phyloP scores from a whole-genome alignment of 148 eudicot species.

The Selenicereus undatus region DNA sequence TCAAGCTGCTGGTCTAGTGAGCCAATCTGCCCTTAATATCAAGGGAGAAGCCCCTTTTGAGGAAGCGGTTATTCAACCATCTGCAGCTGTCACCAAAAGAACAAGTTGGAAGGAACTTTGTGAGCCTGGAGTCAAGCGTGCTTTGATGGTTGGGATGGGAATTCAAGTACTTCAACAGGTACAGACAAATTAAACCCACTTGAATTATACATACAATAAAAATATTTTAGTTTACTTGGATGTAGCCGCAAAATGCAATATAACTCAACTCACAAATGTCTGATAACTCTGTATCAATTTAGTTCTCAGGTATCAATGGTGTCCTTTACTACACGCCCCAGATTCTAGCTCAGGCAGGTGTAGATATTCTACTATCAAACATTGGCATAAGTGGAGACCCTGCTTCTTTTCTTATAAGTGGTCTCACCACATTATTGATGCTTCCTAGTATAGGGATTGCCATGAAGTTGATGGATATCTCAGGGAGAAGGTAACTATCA shows the following conservation, averaged over 20 bases:
- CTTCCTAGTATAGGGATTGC: constrained; percentile 81
- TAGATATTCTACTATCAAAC: constrained; percentile 63
- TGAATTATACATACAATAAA: no score
- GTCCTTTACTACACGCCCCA: constrained; percentile 87
- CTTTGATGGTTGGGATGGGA: constrained; percentile 67
- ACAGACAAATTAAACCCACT: not conserved
- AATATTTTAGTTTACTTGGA: no score
- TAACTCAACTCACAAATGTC: no score
- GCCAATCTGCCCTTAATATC: constrained; percentile 56
- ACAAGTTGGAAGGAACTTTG: constrained; percentile 58
- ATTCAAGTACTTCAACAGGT: constrained; percentile 84
- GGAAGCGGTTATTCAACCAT: constrained; percentile 34
- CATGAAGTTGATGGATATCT: constrained; percentile 77
- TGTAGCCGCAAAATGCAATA: no score
- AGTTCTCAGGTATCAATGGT: constrained; percentile 92
- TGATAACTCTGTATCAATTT: not conserved
- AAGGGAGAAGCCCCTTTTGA: constrained; percentile 44
- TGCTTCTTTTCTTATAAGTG: constrained; percentile 76
- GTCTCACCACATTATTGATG: constrained; percentile 69
- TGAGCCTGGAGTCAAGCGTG: constrained; percentile 78
- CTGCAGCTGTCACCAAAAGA: constrained; percentile 42
- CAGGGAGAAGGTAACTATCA: constrained; percentile 70
- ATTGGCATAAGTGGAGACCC: constrained; percentile 66
- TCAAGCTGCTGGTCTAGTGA: constrained; percentile 85
- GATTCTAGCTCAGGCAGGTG: constrained; percentile 84